phyloP scores from a whole-genome alignment of 805 yeast genomes.

The Teunomyces tritomae region DNA sequence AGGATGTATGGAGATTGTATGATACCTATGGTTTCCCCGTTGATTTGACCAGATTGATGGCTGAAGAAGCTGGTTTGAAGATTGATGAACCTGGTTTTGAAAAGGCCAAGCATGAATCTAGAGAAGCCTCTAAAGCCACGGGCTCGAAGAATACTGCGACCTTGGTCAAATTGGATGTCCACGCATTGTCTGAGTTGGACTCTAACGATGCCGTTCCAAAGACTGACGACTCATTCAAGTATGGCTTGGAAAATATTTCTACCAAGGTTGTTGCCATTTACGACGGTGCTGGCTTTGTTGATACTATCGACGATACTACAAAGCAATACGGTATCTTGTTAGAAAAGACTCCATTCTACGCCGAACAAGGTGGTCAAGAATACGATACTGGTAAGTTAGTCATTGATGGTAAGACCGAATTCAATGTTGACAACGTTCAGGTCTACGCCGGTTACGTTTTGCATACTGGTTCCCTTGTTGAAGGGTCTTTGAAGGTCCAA shows the following conservation, averaged over 20 bases:
- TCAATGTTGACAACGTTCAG: slow-evolving; percentile 89
- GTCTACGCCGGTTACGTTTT: slow-evolving; percentile 90
- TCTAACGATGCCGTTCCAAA: slow-evolving; percentile 59
- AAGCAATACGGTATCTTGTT: slow-evolving; percentile 74
- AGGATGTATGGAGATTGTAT: slow-evolving; percentile 96
- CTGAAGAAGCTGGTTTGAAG: slow-evolving; percentile 92
- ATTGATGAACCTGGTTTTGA: slow-evolving; percentile 93
- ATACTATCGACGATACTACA: slow-evolving; percentile 35
- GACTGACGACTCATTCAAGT: slow-evolving; percentile 83
- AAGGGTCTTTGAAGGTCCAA: slow-evolving; percentile 69
- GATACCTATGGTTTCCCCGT: slow-evolving; percentile 99
- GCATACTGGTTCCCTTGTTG: slow-evolving; percentile 84
- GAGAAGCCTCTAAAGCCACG: slow-evolving; percentile 93
- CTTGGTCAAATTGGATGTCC: slow-evolving; percentile 84
- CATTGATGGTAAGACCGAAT: slow-evolving; percentile 83
- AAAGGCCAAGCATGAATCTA: slow-evolving; percentile 81
- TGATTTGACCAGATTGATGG: slow-evolving; percentile 96
- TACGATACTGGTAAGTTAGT: slow-evolving; percentile 91
- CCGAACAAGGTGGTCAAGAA: slow-evolving; percentile 99
- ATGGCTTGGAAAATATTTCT: slow-evolving; percentile 64
- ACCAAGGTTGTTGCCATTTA: slow-evolving; percentile 72
- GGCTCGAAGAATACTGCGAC: slow-evolving; percentile 57
- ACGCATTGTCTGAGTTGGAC: slow-evolving; percentile 73
- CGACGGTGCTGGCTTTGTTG: slow-evolving; percentile 61
- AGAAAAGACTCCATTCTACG: slow-evolving; percentile 92